phyloP scores from a whole-genome alignment of 257 asterid species.

The Linderniella brevidens region DNA sequence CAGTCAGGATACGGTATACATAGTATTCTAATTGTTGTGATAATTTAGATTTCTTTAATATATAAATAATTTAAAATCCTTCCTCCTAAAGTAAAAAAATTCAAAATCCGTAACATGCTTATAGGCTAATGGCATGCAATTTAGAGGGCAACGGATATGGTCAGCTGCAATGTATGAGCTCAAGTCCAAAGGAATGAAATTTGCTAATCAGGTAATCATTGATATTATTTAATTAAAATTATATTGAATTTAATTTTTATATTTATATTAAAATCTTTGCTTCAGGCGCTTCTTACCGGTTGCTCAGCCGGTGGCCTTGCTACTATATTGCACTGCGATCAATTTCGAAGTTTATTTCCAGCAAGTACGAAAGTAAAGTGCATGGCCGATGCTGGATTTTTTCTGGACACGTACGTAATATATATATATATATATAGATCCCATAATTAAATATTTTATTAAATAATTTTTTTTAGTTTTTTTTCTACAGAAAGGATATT shows the following conservation, averaged over 20 bases:
- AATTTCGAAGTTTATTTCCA: conserved; percentile 39
- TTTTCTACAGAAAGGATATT: conserved; percentile 41
- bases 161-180: conserved; percentile 61
- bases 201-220: conserved; percentile 45
- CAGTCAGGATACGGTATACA: conserved; percentile 51
- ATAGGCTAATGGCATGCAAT: conserved; percentile 68
- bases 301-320: conserved; percentile 99
- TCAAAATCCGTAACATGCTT: too few relatives aligned
- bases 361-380: conserved; percentile 71
- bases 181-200: conserved; percentile 74
- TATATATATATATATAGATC: background rate
- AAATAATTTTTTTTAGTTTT: background rate
- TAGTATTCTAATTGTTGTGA: too few relatives aligned
- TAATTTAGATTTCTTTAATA: too few relatives aligned
- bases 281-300: conserved; percentile 90
- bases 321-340: conserved; percentile 77
- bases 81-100: too few relatives aligned
- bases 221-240: background rate
- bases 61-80: too few relatives aligned
- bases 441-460: conserved; percentile 10
- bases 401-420: conserved; percentile 63
- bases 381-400: conserved; percentile 84
- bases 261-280: background rate
- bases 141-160: conserved; percentile 80
- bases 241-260: too few relatives aligned